Base-by-base conservation (phyloP, 495 filamentous ascomycete species). In the Aspergillus nidulans region DNA sequence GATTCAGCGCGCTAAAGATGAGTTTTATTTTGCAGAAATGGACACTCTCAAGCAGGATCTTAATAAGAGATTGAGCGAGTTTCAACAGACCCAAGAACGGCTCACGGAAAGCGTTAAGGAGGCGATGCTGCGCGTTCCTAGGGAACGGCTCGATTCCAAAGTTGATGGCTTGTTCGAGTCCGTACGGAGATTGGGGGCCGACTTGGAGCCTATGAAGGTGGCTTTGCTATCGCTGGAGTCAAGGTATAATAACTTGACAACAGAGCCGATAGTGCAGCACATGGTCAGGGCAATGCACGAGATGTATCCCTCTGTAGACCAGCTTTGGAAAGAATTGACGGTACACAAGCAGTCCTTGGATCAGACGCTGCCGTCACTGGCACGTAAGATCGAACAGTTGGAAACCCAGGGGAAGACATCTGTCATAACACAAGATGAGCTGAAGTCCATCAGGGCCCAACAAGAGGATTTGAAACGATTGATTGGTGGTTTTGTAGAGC, bases 221-320 rank as follows among this genome's bases (percentile, higher is more conserved):
- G 68, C 52, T 9, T 34, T 75, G n/a, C 63, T 64, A 28, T 77
- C 74, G 6, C 49, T 77, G 24, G 74, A 76, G 58, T 34, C 24
- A 2, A 66, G 75, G 25, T 77, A 71, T 40, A 64, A 60, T 42
- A 69, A 57, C 44, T 61, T 76, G 28, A 67, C 63, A 52, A 69
- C 69, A 0, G 69, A 66, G 18, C 34, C 56, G 2, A 40, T 75
- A n/a, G 61, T 67, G 23, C 66, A 63, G 30, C 51, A 60, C 10
- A 76, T 76, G 64, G 32, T 71, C n/a, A 49, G 53, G 36, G 65
- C 62, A 4, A 67, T 77, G 53, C 63, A 67, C 12, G 66, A 72
- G 49, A 69, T 72, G 64, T 74, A 72, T 30, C 71, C 71, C 3
- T 63, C 59, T 9, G 28, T 57, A 44, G 49, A 46, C 28, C 60